Percentiles rank a stretch among this genome's conserved stretches.
Conservation (phyloP, 1,139 yeast genomes). For the Debaryomycetaceae sp. region DNA sequence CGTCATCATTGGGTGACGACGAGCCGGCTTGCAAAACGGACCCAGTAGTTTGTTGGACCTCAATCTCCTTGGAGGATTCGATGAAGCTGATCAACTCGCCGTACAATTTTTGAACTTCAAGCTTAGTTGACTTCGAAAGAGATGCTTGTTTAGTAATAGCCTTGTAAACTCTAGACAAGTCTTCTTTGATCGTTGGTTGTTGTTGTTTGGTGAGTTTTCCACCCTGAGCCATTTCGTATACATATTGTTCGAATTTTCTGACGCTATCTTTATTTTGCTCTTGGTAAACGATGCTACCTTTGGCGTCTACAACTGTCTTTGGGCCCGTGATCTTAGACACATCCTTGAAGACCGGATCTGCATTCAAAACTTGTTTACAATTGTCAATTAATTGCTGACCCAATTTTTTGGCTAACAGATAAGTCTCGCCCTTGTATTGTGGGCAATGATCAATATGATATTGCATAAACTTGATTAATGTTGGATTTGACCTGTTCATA, state of each 20-base stretch:
- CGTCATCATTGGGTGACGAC: conserved; percentile 49
- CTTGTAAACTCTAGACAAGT: conserved; percentile 78
- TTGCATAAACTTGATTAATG: conserved; percentile 93
- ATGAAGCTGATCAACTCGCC: conserved; percentile 73
- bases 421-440: conserved; percentile 80
- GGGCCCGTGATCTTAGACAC: conserved; percentile 95
- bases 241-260: conserved; percentile 93
- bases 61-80: conserved; percentile 65
- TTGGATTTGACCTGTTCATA: conserved; percentile 96
- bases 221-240: conserved; percentile 95
- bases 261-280: conserved; percentile 89
- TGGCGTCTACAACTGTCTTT: conserved; percentile 78
- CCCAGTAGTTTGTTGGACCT: conserved; percentile 44
- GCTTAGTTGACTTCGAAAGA: conserved; percentile 55
- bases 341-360: conserved; percentile 91
- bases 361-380: conserved; percentile 81
- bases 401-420: conserved; percentile 80
- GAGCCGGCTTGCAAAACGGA: conserved; percentile 33
- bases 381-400: conserved; percentile 94
- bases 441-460: conserved; percentile 95
- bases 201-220: conserved; percentile 68
- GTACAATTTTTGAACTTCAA: conserved; percentile 79
- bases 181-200: conserved; percentile 79
- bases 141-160: conserved; percentile 73
- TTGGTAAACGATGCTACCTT: conserved; percentile 80